These are phyloP conservation scores for Xerocomellus amylosporus DNA, from an alignment of 768 basidiomycete species.

Conservation along the genomic window DNA sequence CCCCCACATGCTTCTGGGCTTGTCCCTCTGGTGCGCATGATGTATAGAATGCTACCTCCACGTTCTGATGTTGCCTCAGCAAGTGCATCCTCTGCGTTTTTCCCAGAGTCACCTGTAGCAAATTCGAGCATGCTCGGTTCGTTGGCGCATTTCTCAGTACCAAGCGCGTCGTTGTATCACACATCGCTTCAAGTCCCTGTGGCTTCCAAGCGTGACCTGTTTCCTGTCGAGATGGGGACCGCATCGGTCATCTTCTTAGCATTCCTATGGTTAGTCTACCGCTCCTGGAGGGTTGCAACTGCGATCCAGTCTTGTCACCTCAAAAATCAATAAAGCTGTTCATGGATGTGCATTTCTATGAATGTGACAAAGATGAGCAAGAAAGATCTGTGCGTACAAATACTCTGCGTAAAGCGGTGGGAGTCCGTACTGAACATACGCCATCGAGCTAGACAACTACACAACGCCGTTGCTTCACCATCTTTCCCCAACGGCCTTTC, in stretches of 20 bases:
- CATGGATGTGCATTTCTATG: conserved; percentile 6
- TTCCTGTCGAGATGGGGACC: conserved; percentile 38
- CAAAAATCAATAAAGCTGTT: conserved; percentile 24
- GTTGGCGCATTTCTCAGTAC: conserved; percentile 16
- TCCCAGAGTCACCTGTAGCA: conserved; percentile 16
- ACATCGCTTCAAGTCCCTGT: conserved; percentile 31
- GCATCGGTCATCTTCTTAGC: conserved; percentile 28
- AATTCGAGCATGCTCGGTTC: conserved; percentile 24
- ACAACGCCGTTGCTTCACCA: conserved; percentile 67
- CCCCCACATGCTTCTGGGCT: conserved; percentile 34
- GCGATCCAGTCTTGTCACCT: conserved; percentile 17
- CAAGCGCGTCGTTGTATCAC: conserved; percentile 4
- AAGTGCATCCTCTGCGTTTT: conserved; percentile 2
- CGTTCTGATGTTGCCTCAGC: conserved; percentile 11
- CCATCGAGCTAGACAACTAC: conserved; percentile 45
- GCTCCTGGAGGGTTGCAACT: conserved; percentile 25
- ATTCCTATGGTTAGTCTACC: conserved; percentile 35
- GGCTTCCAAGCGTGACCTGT: conserved; percentile 31
- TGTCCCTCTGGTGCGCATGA: conserved; percentile 27
- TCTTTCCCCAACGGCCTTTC: conserved; percentile 74
- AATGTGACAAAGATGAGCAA: conserved; percentile 19
- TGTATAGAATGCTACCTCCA: background rate
- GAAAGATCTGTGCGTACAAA: conserved; percentile 33
- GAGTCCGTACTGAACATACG: conserved; percentile 12
- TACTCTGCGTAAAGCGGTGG: conserved; percentile 16